Evolutionary conservation across 2,329 filamentous ascomycete genomes (phyloP), one percentile per base, ranked within the genome.

Genomic region (Juglanconis juglandina): DNA sequence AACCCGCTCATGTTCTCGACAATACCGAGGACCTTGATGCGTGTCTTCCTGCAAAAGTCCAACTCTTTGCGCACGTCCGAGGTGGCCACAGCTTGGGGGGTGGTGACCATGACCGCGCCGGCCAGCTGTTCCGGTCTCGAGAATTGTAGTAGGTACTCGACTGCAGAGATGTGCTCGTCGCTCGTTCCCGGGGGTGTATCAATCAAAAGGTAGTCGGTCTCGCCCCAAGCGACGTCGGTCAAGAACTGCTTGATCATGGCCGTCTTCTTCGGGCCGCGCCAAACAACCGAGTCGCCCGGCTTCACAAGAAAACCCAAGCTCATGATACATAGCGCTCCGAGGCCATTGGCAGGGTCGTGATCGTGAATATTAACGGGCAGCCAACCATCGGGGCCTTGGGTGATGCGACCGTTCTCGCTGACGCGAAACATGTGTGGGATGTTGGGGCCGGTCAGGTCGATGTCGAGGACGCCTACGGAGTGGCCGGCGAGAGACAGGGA

Each of bases 231-330:
- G 4, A 97, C 93, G 70, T 97, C 93, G 1, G 90, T 89, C 34
- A 99, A 80, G 71, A 99, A 99, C 73, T 99, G 95, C 46, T 93
- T 87, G 61, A 99, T 92, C 95, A 99, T 99, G 54, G 95, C 95
- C 4, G 95, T 99, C 79, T 99, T 99, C 77, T 99, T 99, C 2
- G 95, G 95, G 0, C 95, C 95, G 56, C 95, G 86, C 95, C 95
- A 99, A 44, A 99, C 95, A 0, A 99, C 93, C 0, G 95, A 94
- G 68, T 97, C 92, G 64, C 90, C 91, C 67, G 94, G 82, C 63
- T 87, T 85, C 5, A 99, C 82, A 6, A 99, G 83, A 69, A 99
- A 98, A 3, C 93, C 95, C 1, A 99, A 81, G 58, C 92, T 96
- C 90, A 98, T 97, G 73, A 92, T 95, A 63, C 86, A 83, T 9